Evolutionary conservation across 352 stramenopile genomes (phyloP).

Genomic region (Phytophthora cactorum): DNA sequence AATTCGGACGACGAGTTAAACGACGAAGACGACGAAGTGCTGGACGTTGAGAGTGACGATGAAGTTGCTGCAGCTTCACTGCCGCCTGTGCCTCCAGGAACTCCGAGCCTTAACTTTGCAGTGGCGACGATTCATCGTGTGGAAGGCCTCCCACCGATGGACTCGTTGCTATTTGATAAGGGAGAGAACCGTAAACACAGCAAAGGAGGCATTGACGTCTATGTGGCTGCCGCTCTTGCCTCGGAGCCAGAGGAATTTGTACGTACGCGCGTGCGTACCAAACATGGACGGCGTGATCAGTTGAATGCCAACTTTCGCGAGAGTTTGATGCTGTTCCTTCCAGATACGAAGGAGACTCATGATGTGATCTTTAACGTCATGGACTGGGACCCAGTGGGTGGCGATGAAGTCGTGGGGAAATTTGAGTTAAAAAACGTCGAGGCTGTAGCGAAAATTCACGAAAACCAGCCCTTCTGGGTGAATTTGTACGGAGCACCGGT

Average conservation of each 20-base stretch:
- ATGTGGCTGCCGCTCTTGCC: constrained; percentile 53
- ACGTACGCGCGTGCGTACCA: constrained; percentile 74
- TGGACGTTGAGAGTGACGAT: constrained; percentile 30
- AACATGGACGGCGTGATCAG: constrained; percentile 64
- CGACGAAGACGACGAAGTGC: constrained; percentile 56
- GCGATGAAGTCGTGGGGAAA: constrained; percentile 67
- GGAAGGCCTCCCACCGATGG: constrained; percentile 70
- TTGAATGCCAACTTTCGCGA: constrained; percentile 72
- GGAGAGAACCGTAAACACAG: constrained; percentile 48
- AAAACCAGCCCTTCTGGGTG: constrained; percentile 63
- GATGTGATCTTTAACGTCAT: constrained; percentile 60
- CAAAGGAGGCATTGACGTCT: constrained; percentile 70
- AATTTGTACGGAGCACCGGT: constrained; percentile 78
- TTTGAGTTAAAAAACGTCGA: constrained; percentile 54
- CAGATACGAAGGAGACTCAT: constrained; percentile 24
- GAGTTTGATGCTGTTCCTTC: constrained; percentile 62
- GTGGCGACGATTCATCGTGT: constrained; percentile 66
- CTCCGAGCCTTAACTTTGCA: constrained; percentile 56
- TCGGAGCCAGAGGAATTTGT: constrained; percentile 43
- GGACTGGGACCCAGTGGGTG: constrained; percentile 73
- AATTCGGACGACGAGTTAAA: constrained; percentile 55
- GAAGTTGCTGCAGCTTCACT: constrained; percentile 28
- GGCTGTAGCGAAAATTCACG: constrained; percentile 33
- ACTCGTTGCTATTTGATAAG: constrained; percentile 61
- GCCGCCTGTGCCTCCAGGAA: constrained; percentile 45